A percentile compares a stretch with the other conserved stretches of the same genome.
These are phyloP conservation scores for Zalaria sp. DNA, from an alignment of 2,329 filamentous ascomycete species.

Conservation along the genomic window DNA sequence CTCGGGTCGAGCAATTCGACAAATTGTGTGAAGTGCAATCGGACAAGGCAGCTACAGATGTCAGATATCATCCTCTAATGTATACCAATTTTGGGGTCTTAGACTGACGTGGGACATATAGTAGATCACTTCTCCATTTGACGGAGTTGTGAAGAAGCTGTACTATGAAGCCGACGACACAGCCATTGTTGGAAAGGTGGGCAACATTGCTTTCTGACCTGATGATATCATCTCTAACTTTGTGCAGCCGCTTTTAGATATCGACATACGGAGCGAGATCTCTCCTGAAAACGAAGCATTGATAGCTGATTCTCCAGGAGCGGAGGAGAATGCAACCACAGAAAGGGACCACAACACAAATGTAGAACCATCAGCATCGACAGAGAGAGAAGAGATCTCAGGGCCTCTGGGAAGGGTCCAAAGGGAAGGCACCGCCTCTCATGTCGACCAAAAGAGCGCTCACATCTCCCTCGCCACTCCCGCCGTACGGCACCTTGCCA, in stretches of 20 bases:
- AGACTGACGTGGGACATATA: constrained; percentile 5
- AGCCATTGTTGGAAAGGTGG: constrained; percentile 74
- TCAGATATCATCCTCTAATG: constrained; percentile 13
- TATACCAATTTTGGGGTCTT: no score
- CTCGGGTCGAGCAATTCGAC: constrained; percentile 93
- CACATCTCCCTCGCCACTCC: constrained; percentile 61
- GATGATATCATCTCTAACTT: neutral
- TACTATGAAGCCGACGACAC: constrained; percentile 94
- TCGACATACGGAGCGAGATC: constrained; percentile 73
- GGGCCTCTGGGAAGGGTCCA: constrained; percentile 2
- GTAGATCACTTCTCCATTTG: constrained; percentile 88
- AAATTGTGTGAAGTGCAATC: constrained; percentile 96
- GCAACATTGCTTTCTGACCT: neutral
- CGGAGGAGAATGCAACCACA: neutral
- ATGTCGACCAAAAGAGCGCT: neutral
- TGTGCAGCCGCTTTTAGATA: constrained; percentile 69
- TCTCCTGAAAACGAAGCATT: constrained; percentile 44
- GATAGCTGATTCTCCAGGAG: constrained; percentile 15
- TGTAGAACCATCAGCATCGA: constrained; percentile 6
- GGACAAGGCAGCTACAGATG: constrained; percentile 69
- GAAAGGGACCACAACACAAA: constrained; percentile 1
- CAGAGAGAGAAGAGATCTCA: constrained; percentile 3
- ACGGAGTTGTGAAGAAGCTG: constrained; percentile 89
- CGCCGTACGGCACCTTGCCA: constrained; percentile 77
- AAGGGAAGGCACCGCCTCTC: neutral